Conservation (phyloP, 2,329 filamentous ascomycete species). For the Fusarium sp. region DNA sequence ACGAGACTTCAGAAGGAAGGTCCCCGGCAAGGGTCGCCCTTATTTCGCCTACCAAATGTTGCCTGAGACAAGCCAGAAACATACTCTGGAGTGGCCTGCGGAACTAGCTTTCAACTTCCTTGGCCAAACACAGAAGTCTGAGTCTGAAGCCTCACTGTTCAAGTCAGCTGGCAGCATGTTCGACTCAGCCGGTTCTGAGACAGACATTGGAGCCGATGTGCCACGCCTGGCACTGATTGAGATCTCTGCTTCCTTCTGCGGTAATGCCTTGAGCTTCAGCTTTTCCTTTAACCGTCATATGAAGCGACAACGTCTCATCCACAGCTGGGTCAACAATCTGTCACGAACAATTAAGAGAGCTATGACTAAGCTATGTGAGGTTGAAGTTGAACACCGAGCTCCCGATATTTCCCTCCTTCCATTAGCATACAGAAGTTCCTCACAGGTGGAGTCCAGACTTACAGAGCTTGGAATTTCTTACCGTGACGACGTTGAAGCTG, state of each 20-base stretch:
- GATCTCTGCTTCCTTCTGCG: conserved; percentile 24
- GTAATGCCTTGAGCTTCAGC: background rate
- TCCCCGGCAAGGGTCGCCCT: conserved; percentile 40
- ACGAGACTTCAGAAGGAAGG: conserved; percentile 40
- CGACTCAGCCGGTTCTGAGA: conserved; percentile 9
- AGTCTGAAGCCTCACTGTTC: conserved; percentile 15
- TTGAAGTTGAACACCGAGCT: background rate
- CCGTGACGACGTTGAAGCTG: conserved; percentile 14
- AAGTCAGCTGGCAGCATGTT: conserved; percentile 3
- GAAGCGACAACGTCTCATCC: background rate
- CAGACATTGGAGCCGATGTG: conserved; percentile 23
- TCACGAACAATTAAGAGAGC: background rate
- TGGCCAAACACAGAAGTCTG: conserved; percentile 17
- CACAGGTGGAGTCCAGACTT: background rate
- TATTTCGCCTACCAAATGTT: conserved; percentile 33
- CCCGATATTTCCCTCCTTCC: conserved; percentile 25
- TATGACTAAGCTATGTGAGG: background rate
- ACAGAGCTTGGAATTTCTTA: background rate
- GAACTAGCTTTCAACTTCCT: conserved; percentile 43
- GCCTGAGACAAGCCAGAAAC: background rate
- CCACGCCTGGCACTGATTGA: conserved; percentile 38
- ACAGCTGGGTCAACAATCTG: background rate
- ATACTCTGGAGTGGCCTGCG: conserved; percentile 8
- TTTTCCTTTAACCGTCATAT: conserved; percentile 31
- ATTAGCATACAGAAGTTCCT: background rate